Evolutionary conservation across 495 filamentous ascomycete species (phyloP), one percentile per base, ranked within the genome.

Genomic region (Penicillium roqueforti): DNA sequence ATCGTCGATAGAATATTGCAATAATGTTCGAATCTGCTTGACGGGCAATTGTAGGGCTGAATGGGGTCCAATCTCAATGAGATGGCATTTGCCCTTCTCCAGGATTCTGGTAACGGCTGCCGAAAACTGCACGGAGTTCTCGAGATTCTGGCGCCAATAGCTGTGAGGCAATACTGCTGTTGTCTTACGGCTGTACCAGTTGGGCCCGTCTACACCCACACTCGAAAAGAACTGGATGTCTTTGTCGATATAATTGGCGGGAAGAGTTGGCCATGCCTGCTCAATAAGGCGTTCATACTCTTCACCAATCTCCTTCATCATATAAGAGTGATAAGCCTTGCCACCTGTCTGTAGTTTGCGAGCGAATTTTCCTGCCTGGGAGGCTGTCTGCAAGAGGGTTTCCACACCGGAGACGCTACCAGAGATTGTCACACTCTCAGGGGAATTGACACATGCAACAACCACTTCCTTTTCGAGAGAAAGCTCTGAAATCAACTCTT

Each of bases 1-100:
- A 28, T 9, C 54, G 61, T 0, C 72, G 60, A 2, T 56, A 43
- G 7, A 68, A 46, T 1, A 68, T 44, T 0, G 67, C 41, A 1
- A 57, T 23, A 36, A 32, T 13, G 18, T 41, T 26, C 57, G 51
- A 18, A 69, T 76, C 18, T 78, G 67, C 16, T 63, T 67, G 18
- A 78, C 61, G 0, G 79, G 72, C 3, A 69, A 69, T 18, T 68
- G 59, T 0, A 84, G 51, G 0, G 74, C 69, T 0, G 65, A 55
- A 43, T 77, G 73, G 0, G 81, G 79, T 0, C 81, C 79, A 8
- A 84, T 60, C 57, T 84, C 81, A 19, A 84, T 23, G 2, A 83
- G 44, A 8, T 72, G 48, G 28, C 60, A 59, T 0, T 58, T 47
- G 1, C 26, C 41, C 8, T 36, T 26, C 5, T 68, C 65, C 4